A percentile compares a stretch with the other conserved stretches of the same genome.
phyloP scores from a whole-genome alignment of 495 filamentous ascomycete genomes.

The Neurospora tetraspora region DNA sequence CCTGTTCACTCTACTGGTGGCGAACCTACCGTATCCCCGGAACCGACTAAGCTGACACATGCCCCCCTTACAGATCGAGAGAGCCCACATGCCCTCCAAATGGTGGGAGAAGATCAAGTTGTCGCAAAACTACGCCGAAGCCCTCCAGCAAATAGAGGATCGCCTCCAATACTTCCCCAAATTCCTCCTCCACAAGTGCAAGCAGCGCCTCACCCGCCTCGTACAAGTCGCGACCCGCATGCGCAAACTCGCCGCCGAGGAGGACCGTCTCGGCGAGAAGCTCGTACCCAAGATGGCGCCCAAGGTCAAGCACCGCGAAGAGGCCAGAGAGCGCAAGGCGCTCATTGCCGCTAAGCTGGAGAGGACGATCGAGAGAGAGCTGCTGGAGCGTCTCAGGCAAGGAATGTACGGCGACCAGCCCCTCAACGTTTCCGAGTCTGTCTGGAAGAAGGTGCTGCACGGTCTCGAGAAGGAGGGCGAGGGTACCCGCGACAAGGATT shows the following conservation, averaged over 20 bases:
- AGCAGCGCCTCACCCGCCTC: constrained; percentile 88
- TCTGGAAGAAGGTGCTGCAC: constrained; percentile 96
- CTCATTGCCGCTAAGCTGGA: constrained; percentile 91
- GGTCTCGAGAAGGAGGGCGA: constrained; percentile 82
- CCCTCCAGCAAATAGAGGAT: constrained; percentile 75
- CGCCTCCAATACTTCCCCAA: constrained; percentile 93
- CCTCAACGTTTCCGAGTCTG: constrained; percentile 81
- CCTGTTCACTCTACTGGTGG: neutral
- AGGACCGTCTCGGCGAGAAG: constrained; percentile 82
- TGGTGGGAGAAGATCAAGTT: constrained; percentile 93
- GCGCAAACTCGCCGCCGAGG: constrained; percentile 72
- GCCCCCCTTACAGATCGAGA: constrained; percentile 39
- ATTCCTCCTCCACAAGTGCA: constrained; percentile 92
- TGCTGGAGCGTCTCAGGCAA: constrained; percentile 82
- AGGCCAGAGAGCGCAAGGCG: constrained; percentile 86
- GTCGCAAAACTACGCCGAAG: constrained; percentile 80
- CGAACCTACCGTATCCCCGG: neutral
- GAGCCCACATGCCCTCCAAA: constrained; percentile 81
- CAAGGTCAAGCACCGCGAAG: constrained; percentile 82
- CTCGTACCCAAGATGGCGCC: constrained; percentile 85
- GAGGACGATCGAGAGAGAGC: constrained; percentile 87
- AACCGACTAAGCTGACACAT: neutral
- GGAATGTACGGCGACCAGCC: constrained; percentile 94
- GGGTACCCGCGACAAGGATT: constrained; percentile 73
- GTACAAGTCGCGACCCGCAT: constrained; percentile 89